Evolutionary conservation across 345 rosid species (phyloP), one percentile per base, ranked within the genome.

Genomic region (Rhodomyrtus tomentosa): DNA sequence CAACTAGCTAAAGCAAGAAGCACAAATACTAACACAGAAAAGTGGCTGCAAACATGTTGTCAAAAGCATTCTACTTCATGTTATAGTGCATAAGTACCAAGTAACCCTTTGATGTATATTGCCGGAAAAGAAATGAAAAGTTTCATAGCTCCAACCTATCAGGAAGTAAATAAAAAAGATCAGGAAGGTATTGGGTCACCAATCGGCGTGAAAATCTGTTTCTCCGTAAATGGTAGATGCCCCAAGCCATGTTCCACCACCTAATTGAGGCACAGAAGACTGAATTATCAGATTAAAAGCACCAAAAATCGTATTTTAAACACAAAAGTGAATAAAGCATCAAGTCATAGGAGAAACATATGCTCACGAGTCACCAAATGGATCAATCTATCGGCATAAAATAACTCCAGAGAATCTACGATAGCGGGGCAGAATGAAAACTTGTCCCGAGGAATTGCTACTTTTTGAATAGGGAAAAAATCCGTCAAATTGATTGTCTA

Each of bases 171-270:
- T 36, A 48, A 80, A 48, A 80, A 21, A 55, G 68, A n/a, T 76
- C 27, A 29, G 25, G 50, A 45, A n/a, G 81, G 85, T 87, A 82
- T 42, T 73, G 84, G 88, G 95, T 85, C 89, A 96, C 99, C 99
- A 5, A 98, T 97, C 58, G 99, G 99, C 83, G 99, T 97, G 83
- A 91, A 86, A 87, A 97, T 97, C 90, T 95, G 99, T 92, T 91
- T 97, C 90, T 97, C 99, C 1, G 99, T 97, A 85, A 97, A 97
- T 15, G 99, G 99, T 52, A 97, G 92, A 91, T 97, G 99, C 80
- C 99, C 99, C 59, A 95, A 92, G 87, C 99, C 99, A 92, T 97
- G 98, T 83, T 97, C 99, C 59, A 97, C 99, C 85, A 97, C 98
- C 99, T 97, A 86, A 86, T 42, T 88, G 86, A 86, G 56, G 58